Percentiles rank a stretch among this genome's conserved stretches.
Conservation (phyloP, 352 stramenopile species). For the Globisporangium mamillatum region DNA sequence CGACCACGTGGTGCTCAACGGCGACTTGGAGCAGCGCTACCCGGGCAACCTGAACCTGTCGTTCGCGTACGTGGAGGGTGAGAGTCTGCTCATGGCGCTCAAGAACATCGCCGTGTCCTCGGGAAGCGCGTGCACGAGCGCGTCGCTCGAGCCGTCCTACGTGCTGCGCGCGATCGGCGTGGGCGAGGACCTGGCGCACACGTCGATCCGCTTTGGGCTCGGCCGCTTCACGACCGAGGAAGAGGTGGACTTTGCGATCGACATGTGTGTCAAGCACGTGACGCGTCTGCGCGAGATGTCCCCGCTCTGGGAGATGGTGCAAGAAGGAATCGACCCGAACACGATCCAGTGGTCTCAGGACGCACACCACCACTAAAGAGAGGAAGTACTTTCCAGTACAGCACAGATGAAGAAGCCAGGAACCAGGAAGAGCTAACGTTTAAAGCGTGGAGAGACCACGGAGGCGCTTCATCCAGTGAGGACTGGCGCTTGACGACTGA, state of each 20-base stretch:
- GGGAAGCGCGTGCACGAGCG: constrained; percentile 18
- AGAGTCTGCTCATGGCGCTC: constrained; percentile 98
- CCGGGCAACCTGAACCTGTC: constrained; percentile 98
- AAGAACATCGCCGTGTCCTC: constrained; percentile 98
- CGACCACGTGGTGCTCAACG: constrained; percentile 96
- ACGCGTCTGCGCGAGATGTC: constrained; percentile 97
- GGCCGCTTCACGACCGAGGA: constrained; percentile 98
- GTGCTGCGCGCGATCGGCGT: constrained; percentile 98
- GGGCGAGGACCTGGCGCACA: constrained; percentile 98
- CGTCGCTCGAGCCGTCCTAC: constrained; percentile 96
- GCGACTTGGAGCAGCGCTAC: constrained; percentile 92
- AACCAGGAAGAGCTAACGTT: not conserved
- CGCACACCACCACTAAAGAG: constrained; percentile 47
- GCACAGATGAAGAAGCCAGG: no score
- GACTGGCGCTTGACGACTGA: not conserved
- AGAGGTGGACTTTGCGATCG: constrained; percentile 96
- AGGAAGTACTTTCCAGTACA: no score
- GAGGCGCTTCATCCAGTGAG: not conserved
- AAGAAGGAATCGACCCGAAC: constrained; percentile 99
- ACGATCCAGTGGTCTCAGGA: constrained; percentile 99
- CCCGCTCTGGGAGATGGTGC: constrained; percentile 99
- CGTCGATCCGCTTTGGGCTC: constrained; percentile 97
- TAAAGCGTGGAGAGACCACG: not conserved
- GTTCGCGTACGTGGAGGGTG: constrained; percentile 99
- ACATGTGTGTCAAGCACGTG: constrained; percentile 95